Evolutionary conservation across 495 filamentous ascomycete genomes (phyloP).

Genomic region (Podospora pseudopauciseta): DNA sequence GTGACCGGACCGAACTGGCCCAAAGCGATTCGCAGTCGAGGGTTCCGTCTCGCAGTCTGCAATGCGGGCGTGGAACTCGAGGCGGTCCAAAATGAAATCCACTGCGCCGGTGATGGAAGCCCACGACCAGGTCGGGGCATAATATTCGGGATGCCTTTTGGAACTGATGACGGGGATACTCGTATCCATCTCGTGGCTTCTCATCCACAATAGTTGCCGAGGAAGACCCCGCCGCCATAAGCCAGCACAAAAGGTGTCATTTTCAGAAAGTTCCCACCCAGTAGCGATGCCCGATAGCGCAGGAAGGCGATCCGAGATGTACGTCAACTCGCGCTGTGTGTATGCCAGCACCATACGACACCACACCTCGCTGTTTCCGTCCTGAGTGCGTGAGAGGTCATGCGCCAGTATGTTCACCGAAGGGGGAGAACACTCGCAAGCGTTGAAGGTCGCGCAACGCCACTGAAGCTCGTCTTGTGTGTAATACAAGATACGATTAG

Average conservation of each 20-base stretch:
- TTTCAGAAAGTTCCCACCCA: not conserved
- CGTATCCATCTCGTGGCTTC: not conserved
- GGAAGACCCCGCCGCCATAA: not conserved
- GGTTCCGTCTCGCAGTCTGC: not conserved
- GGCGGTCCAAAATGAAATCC: not conserved
- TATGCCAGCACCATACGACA: not conserved
- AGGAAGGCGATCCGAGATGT: not conserved
- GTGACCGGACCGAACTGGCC: not conserved
- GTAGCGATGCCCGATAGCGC: not conserved
- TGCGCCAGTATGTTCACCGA: too few relatives aligned
- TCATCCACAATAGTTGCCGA: not conserved
- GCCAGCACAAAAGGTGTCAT: not conserved
- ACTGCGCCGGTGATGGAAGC: not conserved
- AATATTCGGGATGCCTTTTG: not conserved
- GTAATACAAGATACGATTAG: too few relatives aligned
- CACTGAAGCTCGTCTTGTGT: too few relatives aligned
- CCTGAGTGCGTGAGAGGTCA: not conserved
- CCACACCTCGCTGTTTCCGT: not conserved
- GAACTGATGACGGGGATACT: not conserved
- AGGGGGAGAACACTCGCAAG: too few relatives aligned
- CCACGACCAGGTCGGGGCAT: not conserved
- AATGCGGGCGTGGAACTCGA: not conserved
- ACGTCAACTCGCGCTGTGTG: not conserved
- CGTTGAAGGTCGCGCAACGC: too few relatives aligned
- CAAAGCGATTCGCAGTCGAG: not conserved